Evolutionary conservation across 2,329 filamentous ascomycete genomes (phyloP).

Genomic region (Neoascochyta sp.): DNA sequence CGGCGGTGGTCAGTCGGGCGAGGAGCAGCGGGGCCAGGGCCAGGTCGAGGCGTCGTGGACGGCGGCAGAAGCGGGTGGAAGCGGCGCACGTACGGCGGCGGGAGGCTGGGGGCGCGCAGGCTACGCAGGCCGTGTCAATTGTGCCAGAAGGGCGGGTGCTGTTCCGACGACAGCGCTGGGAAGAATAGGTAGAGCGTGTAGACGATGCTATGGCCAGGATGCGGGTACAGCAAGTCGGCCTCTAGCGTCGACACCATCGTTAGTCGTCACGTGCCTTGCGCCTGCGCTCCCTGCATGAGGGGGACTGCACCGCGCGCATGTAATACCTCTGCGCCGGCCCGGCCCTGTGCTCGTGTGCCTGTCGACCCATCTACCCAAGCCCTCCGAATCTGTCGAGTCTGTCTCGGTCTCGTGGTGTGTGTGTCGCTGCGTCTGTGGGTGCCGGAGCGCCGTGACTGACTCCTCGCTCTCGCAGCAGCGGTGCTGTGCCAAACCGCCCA

Average conservation of each 20-base stretch:
- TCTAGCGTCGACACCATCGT: constrained; percentile 3
- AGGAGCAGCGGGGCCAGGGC: constrained; percentile 17
- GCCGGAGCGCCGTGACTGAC: too few relatives aligned
- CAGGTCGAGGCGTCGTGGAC: constrained; percentile 18
- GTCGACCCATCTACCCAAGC: too few relatives aligned
- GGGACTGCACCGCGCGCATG: too few relatives aligned
- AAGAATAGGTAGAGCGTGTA: constrained; percentile 42
- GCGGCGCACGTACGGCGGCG: constrained; percentile 27
- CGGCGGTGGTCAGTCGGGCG: constrained; percentile 17
- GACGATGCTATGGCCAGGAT: constrained; percentile 27
- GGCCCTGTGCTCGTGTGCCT: too few relatives aligned
- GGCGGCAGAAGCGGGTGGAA: constrained; percentile 23
- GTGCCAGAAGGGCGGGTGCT: constrained; percentile 17
- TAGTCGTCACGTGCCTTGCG: constrained; percentile 15
- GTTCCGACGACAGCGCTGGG: constrained; percentile 28
- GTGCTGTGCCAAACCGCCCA: too few relatives aligned
- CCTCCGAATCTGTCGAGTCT: too few relatives aligned
- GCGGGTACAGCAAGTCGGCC: constrained; percentile 17
- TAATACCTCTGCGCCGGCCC: too few relatives aligned
- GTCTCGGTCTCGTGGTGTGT: too few relatives aligned
- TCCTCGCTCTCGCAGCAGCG: too few relatives aligned
- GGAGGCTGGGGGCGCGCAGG: constrained; percentile 19
- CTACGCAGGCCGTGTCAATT: constrained; percentile 32
- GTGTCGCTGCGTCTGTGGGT: too few relatives aligned
- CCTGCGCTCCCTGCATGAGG: too few relatives aligned